Conservation (phyloP, 305 asterid genomes). For the Fraxinus sp. region DNA sequence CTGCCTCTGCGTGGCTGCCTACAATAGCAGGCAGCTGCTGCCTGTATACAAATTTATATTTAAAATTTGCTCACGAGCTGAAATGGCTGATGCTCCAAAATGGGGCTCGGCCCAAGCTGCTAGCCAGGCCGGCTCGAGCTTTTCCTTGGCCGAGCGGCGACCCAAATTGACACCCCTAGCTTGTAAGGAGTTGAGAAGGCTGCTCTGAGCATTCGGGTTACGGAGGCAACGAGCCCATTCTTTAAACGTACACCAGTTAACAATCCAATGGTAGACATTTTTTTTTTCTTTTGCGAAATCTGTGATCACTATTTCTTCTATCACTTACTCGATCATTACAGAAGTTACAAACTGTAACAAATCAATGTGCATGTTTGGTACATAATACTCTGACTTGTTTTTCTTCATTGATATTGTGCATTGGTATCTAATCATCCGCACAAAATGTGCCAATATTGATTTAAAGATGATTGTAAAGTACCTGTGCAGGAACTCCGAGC, state of each 20-base stretch:
- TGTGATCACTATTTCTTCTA: neutral
- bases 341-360: neutral
- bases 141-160: no score
- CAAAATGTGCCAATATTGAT: neutral
- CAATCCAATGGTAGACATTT: neutral
- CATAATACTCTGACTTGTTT: neutral
- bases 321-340: neutral
- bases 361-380: neutral
- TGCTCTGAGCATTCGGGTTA: neutral
- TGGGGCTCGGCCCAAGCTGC: no score
- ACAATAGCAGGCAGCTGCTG: no score
- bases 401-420: neutral
- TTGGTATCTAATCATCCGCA: neutral
- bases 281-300: neutral
- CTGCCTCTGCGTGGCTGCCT: no score
- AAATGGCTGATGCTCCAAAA: no score
- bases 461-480: slow-evolving; percentile 2
- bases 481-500: slow-evolving; percentile 76
- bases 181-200: neutral
- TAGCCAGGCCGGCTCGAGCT: no score
- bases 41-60: no score
- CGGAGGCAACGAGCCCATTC: neutral
- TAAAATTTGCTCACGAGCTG: no score
- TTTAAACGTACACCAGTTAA: neutral
- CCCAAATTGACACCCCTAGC: no score